phyloP scores from a whole-genome alignment of 495 filamentous ascomycete genomes.

The Bombardia bombarda region DNA sequence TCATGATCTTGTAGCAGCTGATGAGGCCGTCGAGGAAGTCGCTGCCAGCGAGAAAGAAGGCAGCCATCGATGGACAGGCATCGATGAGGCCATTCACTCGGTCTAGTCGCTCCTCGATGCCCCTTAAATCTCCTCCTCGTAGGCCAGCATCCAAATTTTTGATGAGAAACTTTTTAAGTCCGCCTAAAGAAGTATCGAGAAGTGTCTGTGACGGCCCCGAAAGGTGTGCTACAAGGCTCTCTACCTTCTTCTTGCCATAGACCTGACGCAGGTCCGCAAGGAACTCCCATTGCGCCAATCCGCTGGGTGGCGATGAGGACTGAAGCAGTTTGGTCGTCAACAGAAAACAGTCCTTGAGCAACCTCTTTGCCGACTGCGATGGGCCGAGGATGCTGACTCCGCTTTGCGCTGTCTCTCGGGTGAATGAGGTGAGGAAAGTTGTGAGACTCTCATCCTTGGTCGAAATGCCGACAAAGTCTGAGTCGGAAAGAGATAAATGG shows the following conservation, averaged over 20 bases:
- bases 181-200: slow-evolving; percentile 25
- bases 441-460: slow-evolving; percentile 46
- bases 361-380: slow-evolving; percentile 36
- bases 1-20: slow-evolving; percentile 53
- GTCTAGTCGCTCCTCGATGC: slow-evolving; percentile 36
- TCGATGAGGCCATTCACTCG: slow-evolving; percentile 44
- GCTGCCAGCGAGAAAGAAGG: slow-evolving; percentile 70
- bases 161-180: slow-evolving; percentile 37
- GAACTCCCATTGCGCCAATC: slow-evolving; percentile 48
- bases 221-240: slow-evolving; percentile 17
- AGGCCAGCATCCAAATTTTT: slow-evolving; percentile 42
- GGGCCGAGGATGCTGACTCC: slow-evolving; percentile 33
- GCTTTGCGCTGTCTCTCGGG: slow-evolving; percentile 38
- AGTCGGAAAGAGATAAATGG: slow-evolving; percentile 50
- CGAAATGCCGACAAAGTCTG: slow-evolving; percentile 43
- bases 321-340: slow-evolving; percentile 45
- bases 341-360: slow-evolving; percentile 57
- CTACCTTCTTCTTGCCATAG: slow-evolving; percentile 44
- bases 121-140: slow-evolving; percentile 36
- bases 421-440: slow-evolving; percentile 56
- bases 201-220: slow-evolving; percentile 24
- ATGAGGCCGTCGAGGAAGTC: slow-evolving; percentile 75
- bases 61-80: slow-evolving; percentile 41
- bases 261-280: slow-evolving; percentile 47
- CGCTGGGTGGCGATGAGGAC: slow-evolving; percentile 30